Conservation (phyloP, 805 yeast species). For the Alloascoidea hylecoeti region DNA sequence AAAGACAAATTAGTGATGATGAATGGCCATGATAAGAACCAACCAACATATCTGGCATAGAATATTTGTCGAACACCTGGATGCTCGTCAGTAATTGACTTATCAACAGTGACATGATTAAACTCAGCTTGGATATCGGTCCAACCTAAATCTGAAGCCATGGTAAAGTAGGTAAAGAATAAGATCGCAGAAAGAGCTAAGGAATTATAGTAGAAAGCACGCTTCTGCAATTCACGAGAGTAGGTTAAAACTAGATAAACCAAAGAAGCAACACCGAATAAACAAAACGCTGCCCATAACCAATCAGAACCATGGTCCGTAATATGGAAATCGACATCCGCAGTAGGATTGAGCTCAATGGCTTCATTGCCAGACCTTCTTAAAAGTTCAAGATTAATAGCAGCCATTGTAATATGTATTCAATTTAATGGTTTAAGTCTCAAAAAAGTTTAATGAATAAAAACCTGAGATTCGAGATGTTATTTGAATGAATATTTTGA, state of each 20-base stretch:
- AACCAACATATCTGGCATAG: constrained; percentile 40
- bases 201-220: constrained; percentile 23
- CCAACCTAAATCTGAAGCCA: constrained; percentile 47
- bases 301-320: constrained; percentile 50
- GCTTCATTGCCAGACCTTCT: no score
- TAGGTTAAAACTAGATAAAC: no score
- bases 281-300: constrained; percentile 49
- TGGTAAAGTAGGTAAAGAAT: constrained; percentile 34
- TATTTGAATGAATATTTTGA: no score
- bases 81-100: constrained; percentile 11
- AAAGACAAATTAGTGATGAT: constrained; percentile 20
- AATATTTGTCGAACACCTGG: constrained; percentile 34
- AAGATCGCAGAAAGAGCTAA: constrained; percentile 25
- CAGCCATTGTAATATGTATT: no score
- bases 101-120: constrained; percentile 25
- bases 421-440: no score
- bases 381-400: no score
- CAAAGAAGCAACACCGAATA: constrained; percentile 26
- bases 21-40: constrained; percentile 41
- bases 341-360: constrained; percentile 26
- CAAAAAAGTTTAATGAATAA: no score
- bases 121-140: constrained; percentile 32
- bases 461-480: no score
- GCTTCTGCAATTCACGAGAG: constrained; percentile 16
- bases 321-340: constrained; percentile 31